A percentile compares a stretch with the other conserved stretches of the same genome.
These are phyloP conservation scores for Colletotrichum plurivorum DNA, from an alignment of 2,329 filamentous ascomycete genomes.

Conservation along the genomic window DNA sequence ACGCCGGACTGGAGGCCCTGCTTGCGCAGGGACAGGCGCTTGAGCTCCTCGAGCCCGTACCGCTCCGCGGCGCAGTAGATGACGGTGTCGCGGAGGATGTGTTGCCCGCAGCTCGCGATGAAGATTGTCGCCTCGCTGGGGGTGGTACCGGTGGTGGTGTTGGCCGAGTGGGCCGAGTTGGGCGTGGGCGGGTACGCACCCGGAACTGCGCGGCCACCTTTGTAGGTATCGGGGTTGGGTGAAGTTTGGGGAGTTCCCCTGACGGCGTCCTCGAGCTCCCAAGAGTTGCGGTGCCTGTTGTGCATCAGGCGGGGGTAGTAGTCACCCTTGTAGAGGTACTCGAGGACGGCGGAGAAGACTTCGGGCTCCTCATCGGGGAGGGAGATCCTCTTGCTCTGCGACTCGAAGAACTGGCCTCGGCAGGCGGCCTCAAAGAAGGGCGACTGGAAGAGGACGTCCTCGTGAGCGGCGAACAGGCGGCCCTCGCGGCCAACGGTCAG, in stretches of 20 bases:
- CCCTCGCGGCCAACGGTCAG: conserved; percentile 87
- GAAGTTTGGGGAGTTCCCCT: conserved; percentile 61
- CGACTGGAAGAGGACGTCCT: conserved; percentile 89
- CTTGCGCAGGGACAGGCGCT: conserved; percentile 91
- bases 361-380: conserved; percentile 86
- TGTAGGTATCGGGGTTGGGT: conserved; percentile 62
- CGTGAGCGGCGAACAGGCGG: conserved; percentile 93
- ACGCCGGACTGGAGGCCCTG: conserved; percentile 94
- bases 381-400: conserved; percentile 83
- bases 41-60: conserved; percentile 93
- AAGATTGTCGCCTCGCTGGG: conserved; percentile 83
- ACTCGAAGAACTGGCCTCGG: conserved; percentile 77
- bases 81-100: conserved; percentile 91
- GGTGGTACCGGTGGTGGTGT: conserved; percentile 69
- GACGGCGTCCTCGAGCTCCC: conserved; percentile 85
- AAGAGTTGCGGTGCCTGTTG: conserved; percentile 88
- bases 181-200: conserved; percentile 46
- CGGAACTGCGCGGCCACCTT: conserved; percentile 57
- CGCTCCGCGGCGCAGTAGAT: conserved; percentile 94
- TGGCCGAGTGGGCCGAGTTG: conserved; percentile 68
- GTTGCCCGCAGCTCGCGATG: conserved; percentile 79
- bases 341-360: conserved; percentile 92
- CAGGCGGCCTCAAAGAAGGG: conserved; percentile 85
- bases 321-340: conserved; percentile 97
- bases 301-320: conserved; percentile 92